A percentile compares a stretch with the other conserved stretches of the same genome.
Evolutionary conservation across 2,329 filamentous ascomycete genomes (phyloP).

Genomic region (Claviceps sp.): DNA sequence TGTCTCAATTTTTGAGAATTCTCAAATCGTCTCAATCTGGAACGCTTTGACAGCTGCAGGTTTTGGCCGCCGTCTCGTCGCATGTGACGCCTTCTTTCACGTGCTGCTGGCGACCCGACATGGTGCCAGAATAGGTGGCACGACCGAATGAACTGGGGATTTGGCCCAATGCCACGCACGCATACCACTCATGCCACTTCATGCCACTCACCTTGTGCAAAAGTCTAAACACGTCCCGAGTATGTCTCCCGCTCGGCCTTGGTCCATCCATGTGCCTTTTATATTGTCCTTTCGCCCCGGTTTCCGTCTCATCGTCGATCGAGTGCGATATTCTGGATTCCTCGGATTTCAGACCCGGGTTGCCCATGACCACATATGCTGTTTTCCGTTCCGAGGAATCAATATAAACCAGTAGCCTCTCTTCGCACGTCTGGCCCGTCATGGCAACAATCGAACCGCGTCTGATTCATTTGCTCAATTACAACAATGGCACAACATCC

Average conservation of each 20-base stretch:
- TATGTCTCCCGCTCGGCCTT: constrained; percentile 2
- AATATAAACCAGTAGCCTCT: constrained; percentile 1
- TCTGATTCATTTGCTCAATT: constrained; percentile 51
- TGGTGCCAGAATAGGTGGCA: constrained; percentile 3
- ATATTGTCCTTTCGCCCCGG: not conserved
- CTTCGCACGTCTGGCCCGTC: constrained; percentile 18
- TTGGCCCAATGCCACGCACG: not conserved
- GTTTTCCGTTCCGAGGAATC: constrained; percentile 1
- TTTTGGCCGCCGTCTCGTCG: not conserved
- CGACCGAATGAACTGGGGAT: constrained; percentile 2
- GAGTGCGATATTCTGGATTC: not conserved
- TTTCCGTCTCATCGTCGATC: not conserved
- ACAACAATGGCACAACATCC: constrained; percentile 41
- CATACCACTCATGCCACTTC: not conserved
- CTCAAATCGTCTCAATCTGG: too few relatives aligned
- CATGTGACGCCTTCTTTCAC: constrained; percentile 7
- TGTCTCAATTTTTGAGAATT: too few relatives aligned
- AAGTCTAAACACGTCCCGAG: constrained; percentile 5
- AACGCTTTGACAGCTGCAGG: too few relatives aligned
- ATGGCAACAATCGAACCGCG: constrained; percentile 56
- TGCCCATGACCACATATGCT: not conserved
- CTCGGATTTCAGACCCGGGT: not conserved
- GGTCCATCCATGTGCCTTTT: constrained; percentile 1
- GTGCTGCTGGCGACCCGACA: constrained; percentile 5
- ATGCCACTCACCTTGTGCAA: constrained; percentile 2